phyloP scores from a whole-genome alignment of 2,329 filamentous ascomycete species.

The Aspergillus caelatus region DNA sequence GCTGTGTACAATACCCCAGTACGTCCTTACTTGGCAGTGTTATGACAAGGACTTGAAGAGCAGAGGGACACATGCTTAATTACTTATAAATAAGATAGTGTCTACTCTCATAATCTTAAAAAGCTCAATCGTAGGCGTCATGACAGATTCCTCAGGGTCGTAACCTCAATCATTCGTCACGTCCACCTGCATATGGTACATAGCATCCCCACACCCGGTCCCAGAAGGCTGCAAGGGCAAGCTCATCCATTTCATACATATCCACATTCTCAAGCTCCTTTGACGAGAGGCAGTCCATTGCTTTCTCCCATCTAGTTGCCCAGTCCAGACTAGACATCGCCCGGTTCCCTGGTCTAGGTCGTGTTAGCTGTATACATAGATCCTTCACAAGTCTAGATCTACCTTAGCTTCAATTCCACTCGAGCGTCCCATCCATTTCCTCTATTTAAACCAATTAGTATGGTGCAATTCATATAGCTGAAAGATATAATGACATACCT shows the following conservation, averaged over 20 bases:
- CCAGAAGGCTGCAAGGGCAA: slow-evolving; percentile 13
- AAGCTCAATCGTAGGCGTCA: background rate
- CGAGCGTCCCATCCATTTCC: background rate
- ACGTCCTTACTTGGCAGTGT: background rate
- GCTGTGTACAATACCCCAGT: background rate
- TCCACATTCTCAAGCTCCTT: slow-evolving; percentile 7
- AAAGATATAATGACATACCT: background rate
- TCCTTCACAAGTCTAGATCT: background rate
- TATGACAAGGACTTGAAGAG: too few species aligned
- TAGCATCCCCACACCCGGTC: slow-evolving; percentile 9
- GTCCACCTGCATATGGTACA: slow-evolving; percentile 7
- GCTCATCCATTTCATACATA: slow-evolving; percentile 16
- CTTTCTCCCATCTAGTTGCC: background rate
- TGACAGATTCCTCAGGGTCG: background rate
- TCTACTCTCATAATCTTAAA: background rate
- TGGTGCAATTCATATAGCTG: background rate
- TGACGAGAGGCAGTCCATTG: slow-evolving; percentile 9
- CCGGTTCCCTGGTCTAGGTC: background rate
- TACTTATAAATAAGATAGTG: background rate
- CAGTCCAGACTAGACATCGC: background rate
- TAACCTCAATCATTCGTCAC: background rate
- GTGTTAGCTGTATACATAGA: background rate
- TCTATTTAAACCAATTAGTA: background rate
- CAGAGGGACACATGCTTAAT: background rate
- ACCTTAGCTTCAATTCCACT: background rate